These are phyloP conservation scores for Pyrenula massariospora DNA, from an alignment of 495 filamentous ascomycete species.

Conservation along the genomic window DNA sequence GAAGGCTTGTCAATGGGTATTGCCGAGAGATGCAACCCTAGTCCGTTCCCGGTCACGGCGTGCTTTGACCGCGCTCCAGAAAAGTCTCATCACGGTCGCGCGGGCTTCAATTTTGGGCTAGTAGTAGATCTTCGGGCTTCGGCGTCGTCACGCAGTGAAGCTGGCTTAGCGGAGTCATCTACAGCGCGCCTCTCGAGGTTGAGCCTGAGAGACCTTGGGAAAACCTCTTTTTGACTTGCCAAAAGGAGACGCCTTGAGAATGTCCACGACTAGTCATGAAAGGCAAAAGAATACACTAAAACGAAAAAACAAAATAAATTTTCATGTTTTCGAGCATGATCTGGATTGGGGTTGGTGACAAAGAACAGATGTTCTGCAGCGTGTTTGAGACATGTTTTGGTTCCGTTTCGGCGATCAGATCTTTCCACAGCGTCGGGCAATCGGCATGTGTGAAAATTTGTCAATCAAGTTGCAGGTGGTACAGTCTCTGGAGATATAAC, in stretches of 20 bases:
- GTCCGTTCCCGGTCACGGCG: background rate
- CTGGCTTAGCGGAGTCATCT: too few species aligned
- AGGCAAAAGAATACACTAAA: background rate
- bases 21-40: background rate
- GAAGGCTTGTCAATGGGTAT: background rate
- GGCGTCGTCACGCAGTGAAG: too few species aligned
- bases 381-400: background rate
- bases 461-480: background rate
- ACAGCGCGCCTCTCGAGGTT: too few species aligned
- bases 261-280: too few species aligned
- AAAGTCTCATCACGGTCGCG: background rate
- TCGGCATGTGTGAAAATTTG: background rate
- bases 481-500: too few species aligned
- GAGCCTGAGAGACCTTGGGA: too few species aligned
- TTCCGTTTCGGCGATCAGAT: background rate
- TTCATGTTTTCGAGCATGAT: background rate
- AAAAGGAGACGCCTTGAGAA: too few species aligned
- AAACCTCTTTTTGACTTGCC: too few species aligned
- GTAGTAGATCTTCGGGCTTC: too few species aligned
- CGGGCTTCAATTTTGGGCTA: too few species aligned
- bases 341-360: background rate
- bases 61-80: background rate
- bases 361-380: background rate
- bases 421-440: background rate
- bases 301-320: background rate